Base-by-base conservation (phyloP, 1,139 yeast genomes). In the Saccharomyces hybrid region DNA sequence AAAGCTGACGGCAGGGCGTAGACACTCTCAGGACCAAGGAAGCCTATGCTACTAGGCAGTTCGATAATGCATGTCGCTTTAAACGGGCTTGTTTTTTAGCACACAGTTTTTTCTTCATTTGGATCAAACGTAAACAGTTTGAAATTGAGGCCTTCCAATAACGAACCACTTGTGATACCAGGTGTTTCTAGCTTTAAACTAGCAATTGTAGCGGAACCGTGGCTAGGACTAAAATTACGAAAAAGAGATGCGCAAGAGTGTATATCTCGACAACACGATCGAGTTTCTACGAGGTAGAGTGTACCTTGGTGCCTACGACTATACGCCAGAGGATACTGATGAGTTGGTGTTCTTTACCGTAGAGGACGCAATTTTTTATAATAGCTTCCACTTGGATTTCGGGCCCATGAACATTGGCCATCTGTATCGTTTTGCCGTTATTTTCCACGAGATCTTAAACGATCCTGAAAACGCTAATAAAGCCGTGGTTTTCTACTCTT, bases 371-470 rank as follows among this genome's bases (percentile, higher is more conserved):
- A 78, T 93, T 52, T 95, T 95, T 5, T 93, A 93, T 70, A 93
- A 93, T 68, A 79, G 96, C 13, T 93, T 93, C 74, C 96, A 93
- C 70, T 79, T 91, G 61, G 99, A 93, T 70, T 93, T 93, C 72
- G 99, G 99, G 47, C 99, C 99, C 0, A 75, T 93, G 60, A 95
- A 93, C 67, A 84, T 93, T 54, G 98, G 97, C 1, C 95, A 87
- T 70, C 75, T 93, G 57, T 93, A 93, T 73, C 79, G 99, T 54
- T 93, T 93, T 75, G 99, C 99, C 0, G 97, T 93, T 26, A 86
- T 88, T 16, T 78, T 93, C 58, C 99, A 93, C 69, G 95, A 91
- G 66, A 86, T 91, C 53, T 78, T 93, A 61, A 91, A 91, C 64
- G 95, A 88, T 63, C 88, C 88, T 47, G 79, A 79, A 14, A 91